A percentile compares a stretch with the other conserved stretches of the same genome.
Evolutionary conservation across 306 rosid genomes (phyloP).

Genomic region (Casuarina equisetifolia): DNA sequence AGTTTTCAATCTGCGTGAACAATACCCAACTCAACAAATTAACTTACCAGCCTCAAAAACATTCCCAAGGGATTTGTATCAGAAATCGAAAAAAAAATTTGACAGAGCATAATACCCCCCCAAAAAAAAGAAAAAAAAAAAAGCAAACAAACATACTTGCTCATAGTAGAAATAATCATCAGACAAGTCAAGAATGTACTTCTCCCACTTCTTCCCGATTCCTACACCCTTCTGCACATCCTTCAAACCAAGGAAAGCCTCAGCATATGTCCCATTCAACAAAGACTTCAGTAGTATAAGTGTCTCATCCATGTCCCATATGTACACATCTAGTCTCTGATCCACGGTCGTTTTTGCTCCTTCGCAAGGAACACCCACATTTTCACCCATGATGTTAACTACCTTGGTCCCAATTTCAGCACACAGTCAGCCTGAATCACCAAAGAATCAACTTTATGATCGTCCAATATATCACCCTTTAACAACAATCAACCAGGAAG

Average conservation of each 20-base stretch:
- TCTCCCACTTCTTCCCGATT: slow-evolving; percentile 86
- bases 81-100: background rate
- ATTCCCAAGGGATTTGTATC: background rate
- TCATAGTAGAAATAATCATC: slow-evolving; percentile 85
- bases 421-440: slow-evolving; percentile 17
- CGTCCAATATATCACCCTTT: background rate
- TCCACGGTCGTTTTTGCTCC: slow-evolving; percentile 30
- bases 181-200: slow-evolving; percentile 70
- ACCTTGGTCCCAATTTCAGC: slow-evolving; percentile 9
- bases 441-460: background rate
- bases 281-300: slow-evolving; percentile 82
- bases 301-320: slow-evolving; percentile 99
- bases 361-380: slow-evolving; percentile 28
- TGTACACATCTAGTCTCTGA: slow-evolving; percentile 55
- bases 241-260: slow-evolving; percentile 65
- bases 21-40: slow-evolving; percentile 19
- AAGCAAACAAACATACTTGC: slow-evolving; percentile 50
- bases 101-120: background rate
- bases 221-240: slow-evolving; percentile 71
- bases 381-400: slow-evolving; percentile 44
- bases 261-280: slow-evolving; percentile 70
- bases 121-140: background rate
- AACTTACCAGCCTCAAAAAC: slow-evolving; percentile 20
- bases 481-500: background rate
- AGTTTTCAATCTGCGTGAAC: slow-evolving; percentile 77